phyloP scores from a whole-genome alignment of 2,329 filamentous ascomycete genomes.

The Colletotrichum gigasporum region DNA sequence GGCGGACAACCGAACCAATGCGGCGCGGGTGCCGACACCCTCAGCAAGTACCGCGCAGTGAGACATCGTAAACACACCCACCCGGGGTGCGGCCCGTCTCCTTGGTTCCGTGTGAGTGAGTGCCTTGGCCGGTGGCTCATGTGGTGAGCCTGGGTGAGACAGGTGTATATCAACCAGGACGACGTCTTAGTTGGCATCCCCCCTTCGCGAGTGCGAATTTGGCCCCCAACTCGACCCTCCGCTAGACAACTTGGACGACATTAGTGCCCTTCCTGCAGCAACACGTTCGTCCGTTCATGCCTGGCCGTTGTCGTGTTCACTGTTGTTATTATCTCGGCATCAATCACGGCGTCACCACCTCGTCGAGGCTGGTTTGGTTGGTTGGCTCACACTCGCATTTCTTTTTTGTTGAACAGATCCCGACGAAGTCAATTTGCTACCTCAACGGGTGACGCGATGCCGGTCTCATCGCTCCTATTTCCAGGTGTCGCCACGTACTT shows the following conservation, averaged over 20 bases:
- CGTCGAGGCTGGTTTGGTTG: too few species aligned
- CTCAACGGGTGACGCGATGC: slow-evolving; percentile 31
- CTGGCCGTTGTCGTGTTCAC: neutral
- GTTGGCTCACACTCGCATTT: too few species aligned
- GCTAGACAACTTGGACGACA: neutral
- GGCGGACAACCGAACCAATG: slow-evolving; percentile 20
- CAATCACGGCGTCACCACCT: too few species aligned
- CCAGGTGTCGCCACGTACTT: slow-evolving; percentile 33
- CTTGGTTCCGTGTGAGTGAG: slow-evolving; percentile 7
- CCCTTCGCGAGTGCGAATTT: slow-evolving; percentile 19
- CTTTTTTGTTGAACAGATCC: neutral
- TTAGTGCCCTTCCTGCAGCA: neutral
- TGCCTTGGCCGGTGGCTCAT: slow-evolving; percentile 1
- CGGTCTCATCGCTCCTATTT: slow-evolving; percentile 28
- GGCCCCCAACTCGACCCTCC: neutral
- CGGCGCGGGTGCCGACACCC: slow-evolving; percentile 7
- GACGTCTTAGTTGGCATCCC: slow-evolving; percentile 9
- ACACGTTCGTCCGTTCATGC: too few species aligned
- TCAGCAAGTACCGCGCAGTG: slow-evolving; percentile 25
- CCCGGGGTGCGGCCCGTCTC: slow-evolving; percentile 26
- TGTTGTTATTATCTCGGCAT: neutral
- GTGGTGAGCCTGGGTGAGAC: slow-evolving; percentile 7
- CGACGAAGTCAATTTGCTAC: slow-evolving; percentile 25
- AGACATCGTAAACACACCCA: slow-evolving; percentile 1
- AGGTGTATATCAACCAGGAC: slow-evolving; percentile 15